Base-by-base conservation (phyloP, 1,284 basidiomycete genomes). In the Moniliella sp. region DNA sequence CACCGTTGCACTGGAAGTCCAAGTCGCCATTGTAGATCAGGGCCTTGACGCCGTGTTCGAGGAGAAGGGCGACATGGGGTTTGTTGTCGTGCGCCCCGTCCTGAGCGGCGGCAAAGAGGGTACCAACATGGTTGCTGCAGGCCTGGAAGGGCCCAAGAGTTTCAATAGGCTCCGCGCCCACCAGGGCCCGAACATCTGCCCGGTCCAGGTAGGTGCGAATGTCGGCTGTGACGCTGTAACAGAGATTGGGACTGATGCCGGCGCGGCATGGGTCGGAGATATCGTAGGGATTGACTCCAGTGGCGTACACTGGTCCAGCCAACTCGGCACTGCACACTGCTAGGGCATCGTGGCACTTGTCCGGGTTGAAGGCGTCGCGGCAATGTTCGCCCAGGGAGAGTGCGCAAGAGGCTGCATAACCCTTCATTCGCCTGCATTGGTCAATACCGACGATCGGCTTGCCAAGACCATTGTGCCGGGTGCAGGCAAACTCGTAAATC, bases 11-110 rank as follows among this genome's bases (percentile, higher is more conserved):
- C 31, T 49, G 56, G 50, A 53, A 58, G 36, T 60, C 56, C 13
- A 49, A 32, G 15, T 48, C 50, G 2, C 76, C 76, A 4, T 73
- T 73, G 43, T 78, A 78, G 38, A 79, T 73, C 31, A 82, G 64
- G 15, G 79, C 63, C 13, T 71, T 66, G 25, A 82, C 60, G 4
- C 73, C 74, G 17, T 76, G 69, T 50, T 82, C 78, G 13, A 83
- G 69, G 18, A 84, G 67, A 2, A 66, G 72, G 1, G 69, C 67
- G 34, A 81, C 65, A 49, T 81, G 73, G 57, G 27, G 36, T 1
- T 35, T 5, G 23, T 45, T 53, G 15, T 48, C 43, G 11, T 46
- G 38, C 0, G 33, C 15, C 12, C 17, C 19, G 18, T 53, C 50
- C 10, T 39, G 14, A 29, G 30, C 34, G 7, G 19, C 16, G 5